Evolutionary conservation across 1,284 basidiomycete species (phyloP).

Genomic region (Volvariella volvacea): DNA sequence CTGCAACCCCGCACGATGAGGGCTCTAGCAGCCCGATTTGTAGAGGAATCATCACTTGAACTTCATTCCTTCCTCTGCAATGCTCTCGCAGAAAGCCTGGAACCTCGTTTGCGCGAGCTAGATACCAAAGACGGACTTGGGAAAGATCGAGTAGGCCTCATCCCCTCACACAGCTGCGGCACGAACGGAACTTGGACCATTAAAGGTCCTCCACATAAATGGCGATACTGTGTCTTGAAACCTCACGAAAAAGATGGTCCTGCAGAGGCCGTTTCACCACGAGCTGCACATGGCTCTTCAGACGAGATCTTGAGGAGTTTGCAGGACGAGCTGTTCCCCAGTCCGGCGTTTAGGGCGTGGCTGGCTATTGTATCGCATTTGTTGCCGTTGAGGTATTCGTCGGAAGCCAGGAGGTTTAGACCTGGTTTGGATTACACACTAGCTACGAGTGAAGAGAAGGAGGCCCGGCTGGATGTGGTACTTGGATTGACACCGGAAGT

Average conservation of each 20-base stretch:
- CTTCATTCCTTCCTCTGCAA: conserved; percentile 81
- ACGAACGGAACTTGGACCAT: conserved; percentile 60
- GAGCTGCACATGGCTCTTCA: conserved; percentile 43
- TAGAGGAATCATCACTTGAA: conserved; percentile 85
- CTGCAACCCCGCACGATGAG: conserved; percentile 79
- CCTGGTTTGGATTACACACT: conserved; percentile 95
- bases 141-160: conserved; percentile 36
- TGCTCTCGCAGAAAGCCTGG: conserved; percentile 62
- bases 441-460: conserved; percentile 82
- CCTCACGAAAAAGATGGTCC: conserved; percentile 24
- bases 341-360: conserved; percentile 87
- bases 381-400: conserved; percentile 67
- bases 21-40: conserved; percentile 78
- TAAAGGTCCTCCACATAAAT: conserved; percentile 89
- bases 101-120: conserved; percentile 53
- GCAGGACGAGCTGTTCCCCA: conserved; percentile 74
- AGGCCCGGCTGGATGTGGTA: conserved; percentile 81
- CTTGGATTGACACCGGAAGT: conserved; percentile 85
- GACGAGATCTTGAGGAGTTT: conserved; percentile 57
- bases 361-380: conserved; percentile 75
- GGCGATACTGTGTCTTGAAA: conserved; percentile 77
- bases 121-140: conserved; percentile 71
- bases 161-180: conserved; percentile 64
- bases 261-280: conserved; percentile 37
- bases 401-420: conserved; percentile 83